Conservation (phyloP, 1,139 yeast species). For the Magnusiomyces suaveolens region DNA sequence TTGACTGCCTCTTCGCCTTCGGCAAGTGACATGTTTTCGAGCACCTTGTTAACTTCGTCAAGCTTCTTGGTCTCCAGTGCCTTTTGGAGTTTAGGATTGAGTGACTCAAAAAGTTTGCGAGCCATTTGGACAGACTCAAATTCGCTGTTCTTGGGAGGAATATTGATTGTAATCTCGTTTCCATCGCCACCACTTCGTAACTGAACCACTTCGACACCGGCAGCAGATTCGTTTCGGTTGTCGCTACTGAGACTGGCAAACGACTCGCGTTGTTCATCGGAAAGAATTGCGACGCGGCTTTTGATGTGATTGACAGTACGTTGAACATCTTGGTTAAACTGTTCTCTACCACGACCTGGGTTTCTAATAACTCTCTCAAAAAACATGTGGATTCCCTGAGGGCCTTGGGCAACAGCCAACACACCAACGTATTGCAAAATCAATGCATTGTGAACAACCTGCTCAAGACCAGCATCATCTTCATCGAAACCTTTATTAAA, state of each 20-base stretch:
- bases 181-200: conserved; percentile 43
- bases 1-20: conserved; percentile 77
- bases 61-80: conserved; percentile 67
- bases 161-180: conserved; percentile 39
- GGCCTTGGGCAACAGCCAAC: conserved; percentile 32
- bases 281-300: conserved; percentile 62
- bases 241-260: conserved; percentile 39
- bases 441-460: conserved; percentile 69
- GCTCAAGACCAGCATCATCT: conserved; percentile 45
- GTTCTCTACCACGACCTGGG: conserved; percentile 50
- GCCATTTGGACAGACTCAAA: conserved; percentile 44
- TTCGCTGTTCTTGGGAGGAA: conserved; percentile 49
- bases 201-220: conserved; percentile 37
- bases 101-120: conserved; percentile 28
- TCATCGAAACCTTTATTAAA: conserved; percentile 71
- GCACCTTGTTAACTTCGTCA: conserved; percentile 75
- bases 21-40: conserved; percentile 62
- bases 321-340: conserved; percentile 64
- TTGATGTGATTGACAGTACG: conserved; percentile 64
- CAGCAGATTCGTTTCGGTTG: conserved; percentile 33
- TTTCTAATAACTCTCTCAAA: conserved; percentile 51
- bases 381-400: conserved; percentile 57
- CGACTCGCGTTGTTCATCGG: conserved; percentile 35
- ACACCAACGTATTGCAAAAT: conserved; percentile 69
- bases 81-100: conserved; percentile 52